Evolutionary conservation across 768 basidiomycete species (phyloP), one percentile per base, ranked within the genome.

Genomic region (Tylopilus intermedius): DNA sequence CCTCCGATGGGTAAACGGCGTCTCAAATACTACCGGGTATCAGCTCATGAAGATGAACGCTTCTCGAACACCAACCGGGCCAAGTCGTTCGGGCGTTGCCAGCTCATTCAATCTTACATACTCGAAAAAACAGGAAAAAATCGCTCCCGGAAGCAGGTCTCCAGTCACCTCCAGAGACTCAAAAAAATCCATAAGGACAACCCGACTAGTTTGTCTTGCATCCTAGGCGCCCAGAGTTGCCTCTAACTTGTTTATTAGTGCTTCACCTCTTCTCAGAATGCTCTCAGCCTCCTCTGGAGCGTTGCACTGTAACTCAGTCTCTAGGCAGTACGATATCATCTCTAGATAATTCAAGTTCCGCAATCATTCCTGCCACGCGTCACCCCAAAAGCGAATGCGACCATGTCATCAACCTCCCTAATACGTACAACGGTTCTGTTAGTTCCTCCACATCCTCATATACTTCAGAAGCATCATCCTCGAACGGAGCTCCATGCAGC

Each of bases 81-180:
- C 47, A 71, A 56, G 53, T 68, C 68, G 21, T 71, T 74, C 50
- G 71, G 71, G 47, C 71, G 71, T 18, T 72, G 73, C 56, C 71
- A 72, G 54, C 64, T 72, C 21, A 74, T 72, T 32, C 71, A 74
- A 29, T 69, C 70, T 0, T 72, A 74, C 42, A 63, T 72, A 30
- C 51, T 70, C 22, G 67, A 73, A 44, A 72, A 70, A 53, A 72
- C 71, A 13, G 71, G 71, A 13, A 72, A 65, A 55, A 70, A 62
- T 52, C 69, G 71, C 14, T 71, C 72, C 35, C 61, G 71, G 51
- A 72, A 72, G 57, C 71, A 72, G 51, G 72, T 72, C 30, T 73
- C 71, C 24, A 72, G 71, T 54, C 73, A 74, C 37, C 63, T 72
- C 43, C 71, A 72, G 57, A 58, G 73, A 45, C 47, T 72, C 13